phyloP scores from a whole-genome alignment of 1,284 basidiomycete genomes.

The Naganishia liquefaciens region DNA sequence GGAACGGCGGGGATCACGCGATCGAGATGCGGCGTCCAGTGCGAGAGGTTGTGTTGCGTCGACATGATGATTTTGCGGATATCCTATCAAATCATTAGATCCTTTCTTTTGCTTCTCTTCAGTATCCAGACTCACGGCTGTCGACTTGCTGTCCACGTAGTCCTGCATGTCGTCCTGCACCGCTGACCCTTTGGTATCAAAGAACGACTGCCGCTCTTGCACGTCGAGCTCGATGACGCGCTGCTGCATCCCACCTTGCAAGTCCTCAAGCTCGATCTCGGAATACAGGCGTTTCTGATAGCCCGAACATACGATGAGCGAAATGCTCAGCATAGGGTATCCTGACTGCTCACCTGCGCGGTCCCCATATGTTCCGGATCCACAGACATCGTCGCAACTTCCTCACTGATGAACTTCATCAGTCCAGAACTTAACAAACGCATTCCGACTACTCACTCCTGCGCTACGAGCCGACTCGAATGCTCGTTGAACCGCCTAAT shows the following conservation, averaged over 20 bases:
- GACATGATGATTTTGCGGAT: slow-evolving; percentile 21
- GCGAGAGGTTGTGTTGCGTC: slow-evolving; percentile 1
- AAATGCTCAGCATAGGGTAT: background rate
- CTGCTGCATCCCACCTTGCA: slow-evolving; percentile 67
- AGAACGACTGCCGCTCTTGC: slow-evolving; percentile 43
- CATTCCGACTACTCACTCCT: slow-evolving; percentile 27
- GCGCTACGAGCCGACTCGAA: slow-evolving; percentile 60
- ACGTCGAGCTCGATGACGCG: slow-evolving; percentile 78
- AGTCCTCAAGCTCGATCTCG: slow-evolving; percentile 83
- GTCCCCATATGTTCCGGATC: slow-evolving; percentile 9
- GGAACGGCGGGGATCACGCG: slow-evolving; percentile 31
- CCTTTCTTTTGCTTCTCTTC: slow-evolving; percentile 16
- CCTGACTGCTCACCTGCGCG: slow-evolving; percentile 6
- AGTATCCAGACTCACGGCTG: slow-evolving; percentile 8
- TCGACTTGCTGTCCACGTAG: slow-evolving; percentile 8
- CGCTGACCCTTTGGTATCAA: slow-evolving; percentile 34
- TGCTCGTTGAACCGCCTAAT: slow-evolving; percentile 98
- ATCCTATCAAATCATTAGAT: slow-evolving; percentile 3
- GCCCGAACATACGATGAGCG: background rate
- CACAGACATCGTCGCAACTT: slow-evolving; percentile 22
- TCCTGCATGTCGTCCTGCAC: slow-evolving; percentile 49
- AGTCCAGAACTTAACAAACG: background rate
- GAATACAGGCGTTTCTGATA: slow-evolving; percentile 57
- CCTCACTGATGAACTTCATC: slow-evolving; percentile 19
- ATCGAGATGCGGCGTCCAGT: slow-evolving; percentile 24